These are phyloP conservation scores for Hypoxylon sp. DNA, from an alignment of 2,329 filamentous ascomycete genomes.

Conservation along the genomic window DNA sequence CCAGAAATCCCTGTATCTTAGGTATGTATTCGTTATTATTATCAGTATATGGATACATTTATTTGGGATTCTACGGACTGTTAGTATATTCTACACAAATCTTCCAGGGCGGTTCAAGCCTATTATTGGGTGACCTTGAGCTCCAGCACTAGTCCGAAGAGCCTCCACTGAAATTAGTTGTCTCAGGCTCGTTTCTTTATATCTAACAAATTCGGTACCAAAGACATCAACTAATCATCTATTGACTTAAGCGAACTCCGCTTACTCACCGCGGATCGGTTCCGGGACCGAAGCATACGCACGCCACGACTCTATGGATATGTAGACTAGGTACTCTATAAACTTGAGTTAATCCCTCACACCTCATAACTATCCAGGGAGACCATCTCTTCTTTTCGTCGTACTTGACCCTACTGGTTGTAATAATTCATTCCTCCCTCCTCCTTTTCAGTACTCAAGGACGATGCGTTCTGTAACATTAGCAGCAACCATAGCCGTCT, in stretches of 20 bases:
- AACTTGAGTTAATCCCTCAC: neutral
- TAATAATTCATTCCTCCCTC: neutral
- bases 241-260: neutral
- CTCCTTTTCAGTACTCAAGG: neutral
- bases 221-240: neutral
- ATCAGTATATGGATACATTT: too few species aligned
- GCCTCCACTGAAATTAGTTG: too few species aligned
- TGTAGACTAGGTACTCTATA: neutral
- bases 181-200: neutral
- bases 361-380: neutral
- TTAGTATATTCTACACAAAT: too few species aligned
- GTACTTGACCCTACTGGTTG: neutral
- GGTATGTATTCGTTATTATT: too few species aligned
- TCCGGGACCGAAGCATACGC: slow-evolving; percentile 17
- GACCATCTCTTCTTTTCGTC: neutral
- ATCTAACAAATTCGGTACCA: neutral
- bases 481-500: neutral
- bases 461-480: slow-evolving; percentile 12
- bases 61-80: too few species aligned
- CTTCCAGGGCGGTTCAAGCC: too few species aligned
- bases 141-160: too few species aligned
- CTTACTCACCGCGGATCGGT: neutral
- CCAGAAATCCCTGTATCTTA: too few species aligned
- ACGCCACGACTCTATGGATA: neutral
- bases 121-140: too few species aligned